A percentile compares a stretch with the other conserved stretches of the same genome.
Evolutionary conservation across 1,139 yeast species (phyloP).

Genomic region (Magnusiomyces sp.): DNA sequence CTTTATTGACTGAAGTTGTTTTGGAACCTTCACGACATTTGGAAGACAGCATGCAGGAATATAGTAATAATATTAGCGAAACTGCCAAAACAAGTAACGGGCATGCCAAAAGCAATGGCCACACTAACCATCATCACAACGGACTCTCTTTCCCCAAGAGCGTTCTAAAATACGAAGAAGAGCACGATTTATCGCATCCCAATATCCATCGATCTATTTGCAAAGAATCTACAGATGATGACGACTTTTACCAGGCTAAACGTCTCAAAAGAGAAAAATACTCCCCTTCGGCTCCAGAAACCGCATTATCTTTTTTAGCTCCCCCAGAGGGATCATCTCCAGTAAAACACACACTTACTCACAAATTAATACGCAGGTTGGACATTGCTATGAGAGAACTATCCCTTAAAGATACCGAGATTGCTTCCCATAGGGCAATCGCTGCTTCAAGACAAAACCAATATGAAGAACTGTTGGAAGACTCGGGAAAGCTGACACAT

Average conservation of each 20-base stretch:
- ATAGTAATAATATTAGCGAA: slow-evolving; percentile 4
- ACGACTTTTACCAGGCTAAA: slow-evolving; percentile 49
- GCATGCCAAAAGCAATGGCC: slow-evolving; percentile 1
- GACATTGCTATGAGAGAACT: slow-evolving; percentile 20
- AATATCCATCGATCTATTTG: slow-evolving; percentile 1
- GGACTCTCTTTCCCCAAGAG: neutral
- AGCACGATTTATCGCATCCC: slow-evolving; percentile 1
- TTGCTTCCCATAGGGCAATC: slow-evolving; percentile 29
- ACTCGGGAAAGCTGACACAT: slow-evolving; percentile 32
- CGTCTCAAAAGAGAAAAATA: slow-evolving; percentile 50
- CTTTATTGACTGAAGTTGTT: slow-evolving; percentile 69
- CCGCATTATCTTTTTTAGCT: slow-evolving; percentile 9
- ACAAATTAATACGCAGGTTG: slow-evolving; percentile 38
- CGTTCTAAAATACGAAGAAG: neutral
- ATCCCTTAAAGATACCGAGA: slow-evolving; percentile 23
- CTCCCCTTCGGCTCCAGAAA: slow-evolving; percentile 16
- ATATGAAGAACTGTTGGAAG: slow-evolving; percentile 38
- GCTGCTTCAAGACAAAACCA: slow-evolving; percentile 27
- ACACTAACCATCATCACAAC: neutral
- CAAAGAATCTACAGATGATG: slow-evolving; percentile 10
- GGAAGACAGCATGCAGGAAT: neutral
- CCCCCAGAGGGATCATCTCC: slow-evolving; percentile 11
- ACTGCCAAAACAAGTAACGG: neutral
- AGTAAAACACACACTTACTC: slow-evolving; percentile 39
- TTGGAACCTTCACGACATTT: slow-evolving; percentile 2